Percentiles rank a stretch among this genome's conserved stretches.
These are phyloP conservation scores for Cadophora gregata DNA, from an alignment of 2,329 filamentous ascomycete species.

Conservation along the genomic window DNA sequence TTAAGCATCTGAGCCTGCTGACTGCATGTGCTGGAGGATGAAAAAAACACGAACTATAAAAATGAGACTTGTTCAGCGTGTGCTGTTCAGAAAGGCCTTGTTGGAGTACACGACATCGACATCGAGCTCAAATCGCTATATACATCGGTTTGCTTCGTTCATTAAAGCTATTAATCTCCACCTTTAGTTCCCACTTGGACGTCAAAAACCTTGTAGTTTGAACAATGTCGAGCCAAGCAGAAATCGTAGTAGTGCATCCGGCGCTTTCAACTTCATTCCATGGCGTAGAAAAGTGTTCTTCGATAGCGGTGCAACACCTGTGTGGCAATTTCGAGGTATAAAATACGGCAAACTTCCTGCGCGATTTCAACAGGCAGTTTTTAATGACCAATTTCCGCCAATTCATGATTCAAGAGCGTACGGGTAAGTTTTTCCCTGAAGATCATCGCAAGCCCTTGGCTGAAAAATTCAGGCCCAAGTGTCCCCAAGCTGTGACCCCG, in stretches of 20 bases:
- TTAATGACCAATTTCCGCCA: constrained; percentile 16
- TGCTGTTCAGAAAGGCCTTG: neutral
- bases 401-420: constrained; percentile 19
- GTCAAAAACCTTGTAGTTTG: neutral
- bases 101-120: neutral
- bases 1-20: neutral
- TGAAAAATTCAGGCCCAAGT: constrained; percentile 24
- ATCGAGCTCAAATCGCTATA: neutral
- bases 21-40: neutral
- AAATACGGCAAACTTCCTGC: constrained; percentile 28
- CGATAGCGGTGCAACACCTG: neutral
- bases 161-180: neutral
- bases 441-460: neutral
- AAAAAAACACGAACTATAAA: neutral
- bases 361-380: constrained; percentile 24
- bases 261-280: neutral
- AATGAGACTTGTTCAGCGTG: neutral
- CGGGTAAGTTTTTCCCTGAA: constrained; percentile 21
- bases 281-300: neutral
- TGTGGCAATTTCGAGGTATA: constrained; percentile 30
- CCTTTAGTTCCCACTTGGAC: neutral
- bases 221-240: neutral
- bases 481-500: constrained; percentile 20
- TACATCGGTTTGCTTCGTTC: neutral
- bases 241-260: neutral